phyloP scores from a whole-genome alignment of 371 early-diverging fungal species.

The Cokeromyces recurvatus region DNA sequence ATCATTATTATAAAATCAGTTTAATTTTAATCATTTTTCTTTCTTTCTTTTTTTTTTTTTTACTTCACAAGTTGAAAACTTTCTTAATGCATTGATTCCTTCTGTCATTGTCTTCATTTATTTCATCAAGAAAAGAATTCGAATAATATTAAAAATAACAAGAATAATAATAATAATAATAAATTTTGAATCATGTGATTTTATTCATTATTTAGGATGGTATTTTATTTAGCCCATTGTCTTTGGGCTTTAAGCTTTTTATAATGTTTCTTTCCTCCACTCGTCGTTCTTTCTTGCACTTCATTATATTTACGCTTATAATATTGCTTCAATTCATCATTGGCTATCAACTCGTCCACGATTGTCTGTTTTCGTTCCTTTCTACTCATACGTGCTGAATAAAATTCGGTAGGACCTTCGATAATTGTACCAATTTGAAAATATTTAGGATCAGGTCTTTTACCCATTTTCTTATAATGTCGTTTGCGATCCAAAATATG shows the following conservation, averaged over 20 bases:
- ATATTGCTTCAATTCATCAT: slow-evolving; percentile 66
- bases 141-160: neutral
- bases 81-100: slow-evolving; percentile 17
- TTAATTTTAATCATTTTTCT: too few species aligned
- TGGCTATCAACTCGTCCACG: slow-evolving; percentile 85
- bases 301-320: slow-evolving; percentile 83
- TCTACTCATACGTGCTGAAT: slow-evolving; percentile 73
- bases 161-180: too few species aligned
- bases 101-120: neutral
- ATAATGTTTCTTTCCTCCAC: slow-evolving; percentile 60
- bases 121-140: neutral
- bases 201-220: neutral
- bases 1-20: too few species aligned
- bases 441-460: slow-evolving; percentile 74
- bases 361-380: slow-evolving; percentile 83
- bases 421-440: slow-evolving; percentile 92
- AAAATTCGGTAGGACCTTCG: slow-evolving; percentile 88
- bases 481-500: slow-evolving; percentile 90
- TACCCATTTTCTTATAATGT: slow-evolving; percentile 82
- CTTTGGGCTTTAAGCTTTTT: slow-evolving; percentile 45
- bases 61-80: slow-evolving; percentile 40
- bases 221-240: slow-evolving; percentile 10
- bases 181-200: too few species aligned
- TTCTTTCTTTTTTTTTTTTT: neutral
- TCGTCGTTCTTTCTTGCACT: slow-evolving; percentile 60